These are phyloP conservation scores for Sorghum bicolor DNA, from an alignment of 176 grass and related monocot species.

Conservation along the genomic window Sorghum_bicolor_NCBIv3 NC_012874.2:17188501-17189000, in stretches of 20 bases:
- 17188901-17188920: neutral
- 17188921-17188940: no score
- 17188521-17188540: conserved; percentile 23
- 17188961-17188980: no score
- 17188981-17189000: no score
- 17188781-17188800: neutral
- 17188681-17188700: conserved; percentile 16
- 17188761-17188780: neutral
- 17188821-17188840: neutral
- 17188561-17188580: neutral
- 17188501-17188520: conserved; percentile 23
- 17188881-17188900: neutral
- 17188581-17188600: conserved; percentile 6
- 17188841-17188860: neutral
- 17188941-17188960: no score
- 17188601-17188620: neutral
- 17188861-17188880: neutral
- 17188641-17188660: neutral
- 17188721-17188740: neutral
- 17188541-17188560: neutral
- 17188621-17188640: conserved; percentile 20
- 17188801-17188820: neutral
- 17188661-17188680: conserved; percentile 26
- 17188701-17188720: no score
- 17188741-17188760: neutral